Evolutionary conservation across 2,329 filamentous ascomycete species (phyloP), one percentile per base, ranked within the genome.

Genomic region (Akanthomyces lecanii): DNA sequence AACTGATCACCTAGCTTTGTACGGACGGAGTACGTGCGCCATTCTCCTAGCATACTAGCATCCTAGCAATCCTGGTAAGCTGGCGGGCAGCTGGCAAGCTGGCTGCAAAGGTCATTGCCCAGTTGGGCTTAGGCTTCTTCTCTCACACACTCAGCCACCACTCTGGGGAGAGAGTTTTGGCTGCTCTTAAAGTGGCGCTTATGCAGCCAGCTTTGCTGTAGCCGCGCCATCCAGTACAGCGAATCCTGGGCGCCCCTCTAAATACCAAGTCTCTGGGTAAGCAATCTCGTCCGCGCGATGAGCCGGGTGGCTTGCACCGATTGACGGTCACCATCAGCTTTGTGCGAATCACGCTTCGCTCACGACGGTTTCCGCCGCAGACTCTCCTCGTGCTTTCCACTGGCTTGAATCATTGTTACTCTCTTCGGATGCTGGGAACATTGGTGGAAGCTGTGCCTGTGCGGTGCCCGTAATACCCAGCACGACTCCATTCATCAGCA

Each of bases 81-180:
- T 36, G 33, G 33, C 33, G 3, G 33, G 40, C 54, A 30, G 6
- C 28, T 30, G 25, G 8, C 56, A 11, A 30, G 18, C 47, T 10
- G 18, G 5, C 16, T 44, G 44, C 18, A 36, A 42, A 47, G 44
- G 45, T 28, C 25, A 30, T 18, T 52, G 61, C 61, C 65, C 25
- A 28, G 54, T 65, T 44, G 16, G 55, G 63, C 18, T 57, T 66
- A 66, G 65, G 55, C 53, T 63, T 65, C 65, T 66, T 66, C 53
- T 65, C 65, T 66, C 65, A 65, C 58, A 61, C 55, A 44, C 55
- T 63, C 51, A 50, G 60, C 63, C 60, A 65, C 51, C 56, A 42
- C 48, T 57, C 36, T 16, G 33, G 38, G 57, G 48, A 59, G 45
- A 51, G 48, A 36, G 6, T 36, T 53, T 45, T 45, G 44, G 56